Base-by-base conservation (phyloP, 2,329 filamentous ascomycete species). In the Iodosphaeria phyllophila region DNA sequence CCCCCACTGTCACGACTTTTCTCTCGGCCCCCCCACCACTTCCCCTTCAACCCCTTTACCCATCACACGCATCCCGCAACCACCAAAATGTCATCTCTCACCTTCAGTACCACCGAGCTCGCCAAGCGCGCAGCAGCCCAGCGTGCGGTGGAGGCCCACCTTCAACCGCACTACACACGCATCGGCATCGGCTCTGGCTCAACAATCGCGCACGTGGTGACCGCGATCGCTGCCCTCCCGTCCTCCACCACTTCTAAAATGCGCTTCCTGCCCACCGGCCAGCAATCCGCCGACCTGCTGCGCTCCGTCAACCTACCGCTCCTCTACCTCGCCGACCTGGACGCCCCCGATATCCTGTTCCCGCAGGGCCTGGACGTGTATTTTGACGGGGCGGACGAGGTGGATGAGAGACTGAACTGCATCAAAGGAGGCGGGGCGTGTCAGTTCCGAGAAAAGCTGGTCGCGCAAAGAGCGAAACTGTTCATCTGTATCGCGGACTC, bases 401-500 rank as follows among this genome's bases (percentile, higher is more conserved):
- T 98, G 16, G 89, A 98, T 46, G 73, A 80, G 23, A 78, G 91
- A 26, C 55, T 98, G 31, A 98, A 95, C 52, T 82, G 86, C 44
- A 95, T 98, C 57, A 95, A 95, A 58, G 89, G 89, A 27, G 89
- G 89, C 24, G 89, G 89, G 30, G 89, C 83, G n/a, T 98, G 89
- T 51, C 55, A 95, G 28, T 92, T 92, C 56, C 89, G 95, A 51
- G 89, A 98, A 56, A 98, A 98, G 58, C 61, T 98, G 18, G 84
- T 98, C 4, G 84, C 84, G 5, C 69, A 80, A 31, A 68, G 76
- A 24, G 75, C 82, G 4, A 77, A 71, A 50, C 78, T 79, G 44
- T 92, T 93, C 42, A 63, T 93, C 33, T 86, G 79, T 40, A 80
- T 91, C 29, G 82, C 80, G 28, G 89, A 98, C 52, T 91, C 84